phyloP scores from a whole-genome alignment of 1,139 yeast genomes.

The Yamadazyma conglobata region DNA sequence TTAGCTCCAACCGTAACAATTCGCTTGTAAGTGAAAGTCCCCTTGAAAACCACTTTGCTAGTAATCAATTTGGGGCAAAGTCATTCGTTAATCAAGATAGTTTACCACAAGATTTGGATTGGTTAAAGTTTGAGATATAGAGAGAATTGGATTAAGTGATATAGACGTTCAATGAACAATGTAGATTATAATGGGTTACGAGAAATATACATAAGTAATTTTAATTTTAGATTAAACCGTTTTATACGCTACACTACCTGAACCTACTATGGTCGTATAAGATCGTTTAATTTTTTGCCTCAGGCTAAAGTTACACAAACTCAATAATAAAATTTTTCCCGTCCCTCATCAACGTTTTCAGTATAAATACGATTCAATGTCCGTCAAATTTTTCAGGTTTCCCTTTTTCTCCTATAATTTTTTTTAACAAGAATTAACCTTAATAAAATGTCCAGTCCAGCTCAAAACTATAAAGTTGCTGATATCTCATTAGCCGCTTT shows the following conservation, averaged over 20 bases:
- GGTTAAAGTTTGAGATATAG: constrained; percentile 46
- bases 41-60: constrained; percentile 10
- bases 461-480: constrained; percentile 84
- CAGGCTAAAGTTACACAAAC: too few relatives aligned
- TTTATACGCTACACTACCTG: too few relatives aligned
- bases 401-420: background rate
- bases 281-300: too few relatives aligned
- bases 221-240: too few relatives aligned
- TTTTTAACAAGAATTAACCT: background rate
- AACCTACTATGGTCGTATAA: too few relatives aligned
- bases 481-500: constrained; percentile 98
- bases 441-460: constrained; percentile 27
- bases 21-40: constrained; percentile 10
- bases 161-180: too few relatives aligned
- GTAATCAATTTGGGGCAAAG: constrained; percentile 5
- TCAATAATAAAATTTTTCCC: constrained; percentile 6
- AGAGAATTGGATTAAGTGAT: too few relatives aligned
- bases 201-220: too few relatives aligned
- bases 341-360: constrained; percentile 5
- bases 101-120: constrained; percentile 34
- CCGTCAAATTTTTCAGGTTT: constrained; percentile 1
- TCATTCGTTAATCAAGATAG: constrained; percentile 9
- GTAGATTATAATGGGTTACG: constrained; percentile 11
- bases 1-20: constrained; percentile 10
- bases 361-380: constrained; percentile 1